A percentile compares a stretch with the other conserved stretches of the same genome.
Evolutionary conservation across 768 basidiomycete species (phyloP).

Genomic region (Suillus hirtellus): DNA sequence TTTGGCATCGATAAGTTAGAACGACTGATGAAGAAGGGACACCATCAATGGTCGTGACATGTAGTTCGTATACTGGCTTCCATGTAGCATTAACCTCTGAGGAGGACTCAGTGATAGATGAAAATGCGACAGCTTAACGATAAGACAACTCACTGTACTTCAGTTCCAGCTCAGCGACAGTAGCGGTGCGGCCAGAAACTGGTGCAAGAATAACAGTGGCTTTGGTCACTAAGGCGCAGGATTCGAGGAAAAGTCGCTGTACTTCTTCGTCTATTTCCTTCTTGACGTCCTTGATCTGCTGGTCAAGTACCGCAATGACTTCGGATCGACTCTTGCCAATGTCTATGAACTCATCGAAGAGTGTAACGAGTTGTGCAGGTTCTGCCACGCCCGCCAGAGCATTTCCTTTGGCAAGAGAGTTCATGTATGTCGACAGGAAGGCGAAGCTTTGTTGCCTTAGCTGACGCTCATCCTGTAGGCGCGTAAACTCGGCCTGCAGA

Average conservation of each 20-base stretch:
- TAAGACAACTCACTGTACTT: slow-evolving; percentile 18
- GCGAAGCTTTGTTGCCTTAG: slow-evolving; percentile 22
- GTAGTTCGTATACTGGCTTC: slow-evolving; percentile 23
- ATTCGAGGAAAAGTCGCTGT: slow-evolving; percentile 8
- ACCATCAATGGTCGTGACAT: slow-evolving; percentile 14
- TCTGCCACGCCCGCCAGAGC: slow-evolving; percentile 5
- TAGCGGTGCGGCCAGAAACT: slow-evolving; percentile 3
- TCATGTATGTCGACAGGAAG: slow-evolving; percentile 29
- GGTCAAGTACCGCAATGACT: slow-evolving; percentile 19
- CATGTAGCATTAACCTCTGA: slow-evolving; percentile 23
- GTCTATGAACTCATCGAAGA: slow-evolving; percentile 26
- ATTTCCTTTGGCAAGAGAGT: slow-evolving; percentile 28
- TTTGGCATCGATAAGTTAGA: slow-evolving; percentile 31
- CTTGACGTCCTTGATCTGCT: slow-evolving; percentile 15
- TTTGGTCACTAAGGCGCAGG: slow-evolving; percentile 1
- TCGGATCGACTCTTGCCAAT: slow-evolving; percentile 21
- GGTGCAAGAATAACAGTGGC: slow-evolving; percentile 16
- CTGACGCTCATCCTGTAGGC: slow-evolving; percentile 21
- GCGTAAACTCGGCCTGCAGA: slow-evolving; percentile 15
- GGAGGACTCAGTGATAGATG: background rate
- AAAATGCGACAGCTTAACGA: background rate
- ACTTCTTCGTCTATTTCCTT: slow-evolving; percentile 18
- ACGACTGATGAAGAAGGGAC: slow-evolving; percentile 18
- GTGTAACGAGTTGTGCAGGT: slow-evolving; percentile 20
- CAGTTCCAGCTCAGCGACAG: slow-evolving; percentile 19